These are phyloP conservation scores for Ephemerocybe angulata DNA, from an alignment of 768 basidiomycete genomes.

Conservation along the genomic window DNA sequence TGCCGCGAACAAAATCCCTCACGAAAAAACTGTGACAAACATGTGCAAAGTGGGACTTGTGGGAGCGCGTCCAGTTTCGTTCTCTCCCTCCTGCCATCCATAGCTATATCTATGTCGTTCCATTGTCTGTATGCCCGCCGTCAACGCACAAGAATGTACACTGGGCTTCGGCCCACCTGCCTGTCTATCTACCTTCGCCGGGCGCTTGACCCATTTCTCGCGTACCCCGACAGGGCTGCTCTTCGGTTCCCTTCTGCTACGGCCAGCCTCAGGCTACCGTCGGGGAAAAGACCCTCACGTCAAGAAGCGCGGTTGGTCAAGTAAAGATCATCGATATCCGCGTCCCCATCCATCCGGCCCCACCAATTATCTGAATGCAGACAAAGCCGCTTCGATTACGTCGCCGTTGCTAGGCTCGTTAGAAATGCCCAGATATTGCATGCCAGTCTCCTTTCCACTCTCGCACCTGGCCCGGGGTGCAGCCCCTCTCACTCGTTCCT, in stretches of 20 bases:
- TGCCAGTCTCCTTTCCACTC: background rate
- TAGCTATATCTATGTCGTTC: too few relatives aligned
- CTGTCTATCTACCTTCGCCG: too few relatives aligned
- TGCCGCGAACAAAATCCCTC: constrained; percentile 12
- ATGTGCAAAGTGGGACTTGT: constrained; percentile 9
- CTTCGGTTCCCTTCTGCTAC: too few relatives aligned
- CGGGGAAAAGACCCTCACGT: background rate
- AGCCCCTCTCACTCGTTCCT: background rate
- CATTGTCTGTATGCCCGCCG: too few relatives aligned
- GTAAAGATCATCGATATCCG: background rate
- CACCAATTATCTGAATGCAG: background rate
- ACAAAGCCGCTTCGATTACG: background rate
- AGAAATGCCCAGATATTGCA: background rate
- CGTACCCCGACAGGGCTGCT: too few relatives aligned
- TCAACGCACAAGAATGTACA: too few relatives aligned
- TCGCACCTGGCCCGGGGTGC: background rate
- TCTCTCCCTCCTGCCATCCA: background rate
- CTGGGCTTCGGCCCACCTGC: too few relatives aligned
- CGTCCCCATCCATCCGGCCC: background rate
- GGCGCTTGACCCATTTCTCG: too few relatives aligned
- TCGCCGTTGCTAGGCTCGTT: background rate
- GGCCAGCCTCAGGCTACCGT: too few relatives aligned
- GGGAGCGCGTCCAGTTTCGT: background rate
- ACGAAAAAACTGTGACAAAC: constrained; percentile 38
- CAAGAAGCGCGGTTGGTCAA: background rate